Base-by-base conservation (phyloP, 306 rosid species). In the Gastrolobium villosum region DNA sequence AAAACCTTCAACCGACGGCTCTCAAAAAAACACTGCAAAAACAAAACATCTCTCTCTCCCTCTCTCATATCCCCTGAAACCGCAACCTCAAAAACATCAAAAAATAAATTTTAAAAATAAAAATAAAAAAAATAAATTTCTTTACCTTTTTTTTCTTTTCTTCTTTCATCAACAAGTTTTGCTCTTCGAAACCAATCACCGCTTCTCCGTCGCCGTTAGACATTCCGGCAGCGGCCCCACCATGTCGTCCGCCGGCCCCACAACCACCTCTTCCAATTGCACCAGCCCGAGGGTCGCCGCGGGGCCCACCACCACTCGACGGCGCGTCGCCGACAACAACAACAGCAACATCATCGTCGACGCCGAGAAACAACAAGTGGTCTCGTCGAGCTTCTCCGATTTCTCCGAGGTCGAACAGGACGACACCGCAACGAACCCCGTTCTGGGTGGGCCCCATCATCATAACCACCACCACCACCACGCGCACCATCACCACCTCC, bases 191-290 rank as follows among this genome's bases (percentile, higher is more conserved):
- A 20, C 26, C 43, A 2, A 53, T 54, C 1, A 3, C 6, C 40
- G 72, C 28, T 1, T 14, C 44, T 43, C 60, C 44, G 74, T 15
- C 85, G 20, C 53, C 70, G 59, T 36, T 50, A 30, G 50, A 7
- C 60, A 76, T 64, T 50, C 52, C 50, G 39, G 46, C 34, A n/a
- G 83, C 78, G 88, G 66, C 14, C 53, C 9, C 36, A 55, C 76
- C 55, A 90, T 87, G 95, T 73, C 92, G 70, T 72, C 91, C 75
- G 87, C 87, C 81, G 89, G 84, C 81, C 67, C 85, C 11, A 20
- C 84, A 20, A 46, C 77, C 8, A 55, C 5, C 75, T 85, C 94
- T 9, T 6, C 79, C 41, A 82, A n/a, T 20, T 20, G 26, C 83
- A 82, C 79, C 28, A 85, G 90, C 85, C 95, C 94, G 15, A 75